A percentile compares a stretch with the other conserved stretches of the same genome.
phyloP scores from a whole-genome alignment of 2,329 filamentous ascomycete genomes.

The Fusarium hainanense region DNA sequence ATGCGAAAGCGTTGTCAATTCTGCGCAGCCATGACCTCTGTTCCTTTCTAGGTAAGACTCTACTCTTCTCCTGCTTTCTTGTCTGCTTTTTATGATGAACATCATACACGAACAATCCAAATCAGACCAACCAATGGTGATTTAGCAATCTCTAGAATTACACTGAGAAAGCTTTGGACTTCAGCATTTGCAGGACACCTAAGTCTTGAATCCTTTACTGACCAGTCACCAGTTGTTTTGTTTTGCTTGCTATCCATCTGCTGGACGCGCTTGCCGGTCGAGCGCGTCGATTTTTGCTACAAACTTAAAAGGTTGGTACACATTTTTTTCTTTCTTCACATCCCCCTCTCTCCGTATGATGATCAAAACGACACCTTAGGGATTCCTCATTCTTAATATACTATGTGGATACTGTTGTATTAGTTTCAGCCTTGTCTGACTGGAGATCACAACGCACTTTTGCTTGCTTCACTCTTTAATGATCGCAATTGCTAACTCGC shows the following conservation, averaged over 20 bases:
- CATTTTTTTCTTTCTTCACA: constrained; percentile 1
- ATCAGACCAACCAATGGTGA: constrained; percentile 70
- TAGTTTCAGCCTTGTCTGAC: constrained; percentile 78
- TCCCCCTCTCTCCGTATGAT: constrained; percentile 60
- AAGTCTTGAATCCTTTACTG: constrained; percentile 25
- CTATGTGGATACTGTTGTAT: constrained; percentile 70
- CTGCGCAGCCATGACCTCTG: constrained; percentile 22
- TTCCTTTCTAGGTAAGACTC: constrained; percentile 41
- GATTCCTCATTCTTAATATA: constrained; percentile 77
- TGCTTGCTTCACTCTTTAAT: constrained; percentile 18
- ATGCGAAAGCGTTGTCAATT: constrained; percentile 41
- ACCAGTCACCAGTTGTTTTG: constrained; percentile 17
- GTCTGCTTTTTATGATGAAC: constrained; percentile 50
- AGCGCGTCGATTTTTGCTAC: constrained; percentile 11
- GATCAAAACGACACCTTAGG: constrained; percentile 71
- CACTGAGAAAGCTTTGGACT: constrained; percentile 61
- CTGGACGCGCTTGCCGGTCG: constrained; percentile 11
- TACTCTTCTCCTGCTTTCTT: background rate
- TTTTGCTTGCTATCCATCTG: constrained; percentile 8
- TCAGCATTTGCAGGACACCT: constrained; percentile 23
- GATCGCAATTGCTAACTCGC: constrained; percentile 52
- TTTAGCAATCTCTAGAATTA: constrained; percentile 61
- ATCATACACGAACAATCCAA: constrained; percentile 69
- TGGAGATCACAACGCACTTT: constrained; percentile 50
- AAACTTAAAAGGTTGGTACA: constrained; percentile 60